Base-by-base conservation (phyloP, 495 filamentous ascomycete genomes). In the Trichoderma asperelloides region DNA sequence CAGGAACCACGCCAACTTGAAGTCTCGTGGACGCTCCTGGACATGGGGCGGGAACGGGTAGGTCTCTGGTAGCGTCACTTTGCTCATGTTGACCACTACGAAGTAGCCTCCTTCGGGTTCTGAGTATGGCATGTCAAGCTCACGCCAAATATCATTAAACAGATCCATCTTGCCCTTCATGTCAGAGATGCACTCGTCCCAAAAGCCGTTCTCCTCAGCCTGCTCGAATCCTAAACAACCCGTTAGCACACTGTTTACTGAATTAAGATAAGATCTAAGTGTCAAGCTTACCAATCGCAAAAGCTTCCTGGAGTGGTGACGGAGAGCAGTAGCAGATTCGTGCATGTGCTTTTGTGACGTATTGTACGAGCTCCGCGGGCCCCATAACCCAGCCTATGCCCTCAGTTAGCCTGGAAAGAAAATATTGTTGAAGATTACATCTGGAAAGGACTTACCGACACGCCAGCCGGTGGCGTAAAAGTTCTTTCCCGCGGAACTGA, bases 391-490 rank as follows among this genome's bases (percentile, higher is more conserved):
- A 98, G 64, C 84, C 82, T 76, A 62, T 63, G 21, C 41, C 2
- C 47, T 21, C n/a, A 51, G 47, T 51, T 21, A 51, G n/a, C 30
- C 23, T 16, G 2, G 9, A 9, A 33, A 27, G 6, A 27, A 27
- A 30, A 8, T 5, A 39, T 12, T 18, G 41, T 18, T 45, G 12
- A 8, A 51, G n/a, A 47, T 13, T 16, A 18, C 23, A 51, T 25
- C 18, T 18, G n/a, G 47, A 21, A 51, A 51, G 15, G n/a, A 69
- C 75, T 33, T 51, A 71, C 92, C 92, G 3, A 98, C 95, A 64
- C 95, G 87, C 95, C 95, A 98, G 47, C 95, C 95, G 0, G 95
- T 98, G 62, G 89, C 90, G 72, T 98, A 98, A 79, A 98, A 98
- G 77, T 95, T 96, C 81, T 98, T 98, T 66, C 95, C 95, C 9